A percentile compares a stretch with the other conserved stretches of the same genome.
phyloP scores from a whole-genome alignment of 352 stramenopile species.

The Globisporangium uncinulatum region DNA sequence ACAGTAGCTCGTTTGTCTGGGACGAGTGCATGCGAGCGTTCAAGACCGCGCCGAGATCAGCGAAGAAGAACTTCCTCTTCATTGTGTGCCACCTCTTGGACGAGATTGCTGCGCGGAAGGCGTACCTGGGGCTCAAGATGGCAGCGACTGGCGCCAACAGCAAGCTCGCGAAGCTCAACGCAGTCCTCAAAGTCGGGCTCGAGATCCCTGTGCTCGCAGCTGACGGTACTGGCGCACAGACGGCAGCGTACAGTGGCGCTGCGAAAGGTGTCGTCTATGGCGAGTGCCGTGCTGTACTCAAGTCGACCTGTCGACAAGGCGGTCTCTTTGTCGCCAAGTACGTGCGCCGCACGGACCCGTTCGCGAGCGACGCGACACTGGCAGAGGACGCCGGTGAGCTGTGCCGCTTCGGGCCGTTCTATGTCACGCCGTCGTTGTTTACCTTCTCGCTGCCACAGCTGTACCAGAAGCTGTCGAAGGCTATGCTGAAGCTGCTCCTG shows the following conservation, averaged over 20 bases:
- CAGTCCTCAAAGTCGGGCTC: constrained; percentile 17
- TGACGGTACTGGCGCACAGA: neutral
- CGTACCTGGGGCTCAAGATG: constrained; percentile 21
- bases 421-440: constrained; percentile 22
- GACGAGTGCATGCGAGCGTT: constrained; percentile 40
- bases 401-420: constrained; percentile 47
- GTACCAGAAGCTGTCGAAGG: constrained; percentile 11
- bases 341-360: constrained; percentile 19
- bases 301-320: constrained; percentile 21
- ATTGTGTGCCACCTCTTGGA: constrained; percentile 51
- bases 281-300: constrained; percentile 12
- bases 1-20: constrained; percentile 26
- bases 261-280: neutral
- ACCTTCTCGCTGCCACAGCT: constrained; percentile 20
- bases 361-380: neutral
- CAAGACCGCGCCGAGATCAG: constrained; percentile 14
- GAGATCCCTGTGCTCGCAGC: constrained; percentile 17
- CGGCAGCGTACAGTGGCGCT: neutral
- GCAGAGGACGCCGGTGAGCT: constrained; percentile 29
- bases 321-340: constrained; percentile 49
- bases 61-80: constrained; percentile 30
- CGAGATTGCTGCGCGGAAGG: constrained; percentile 31
- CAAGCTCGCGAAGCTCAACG: constrained; percentile 6
- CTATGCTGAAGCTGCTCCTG: constrained; percentile 10
- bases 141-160: constrained; percentile 5